Evolutionary conservation across 306 rosid species (phyloP), one percentile per base, ranked within the genome.

Genomic region (Luffa aegyptiaca): DNA sequence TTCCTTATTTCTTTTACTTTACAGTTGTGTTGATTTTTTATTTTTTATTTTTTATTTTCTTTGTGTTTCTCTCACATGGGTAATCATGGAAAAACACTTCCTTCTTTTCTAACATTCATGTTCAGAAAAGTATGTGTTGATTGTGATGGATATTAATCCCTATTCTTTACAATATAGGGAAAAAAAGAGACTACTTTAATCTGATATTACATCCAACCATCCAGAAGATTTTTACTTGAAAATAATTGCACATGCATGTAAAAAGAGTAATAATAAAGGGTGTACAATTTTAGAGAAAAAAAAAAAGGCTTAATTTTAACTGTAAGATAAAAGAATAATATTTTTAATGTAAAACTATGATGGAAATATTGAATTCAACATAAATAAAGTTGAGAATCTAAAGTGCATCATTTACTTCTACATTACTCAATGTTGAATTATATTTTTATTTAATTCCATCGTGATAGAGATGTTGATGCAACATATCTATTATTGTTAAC

Each of bases 11-110:
- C 75, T 69, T 70, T 70, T 11, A 80, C 78, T 73, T 73, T 73
- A 73, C 78, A 73, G 78, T 73, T 73, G 78, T 73, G 78, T 73
- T 51, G 20, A 26, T 71, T 17, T 44, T 46, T n/a, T 8, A 18
- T 44, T 45, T 26, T 26, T 26, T 26, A 26, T 26, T 26, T 5
- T 20, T 8, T 21, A 18, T 44, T 45, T 6, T 16, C 18, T 10
- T 45, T 44, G 36, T 42, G 6, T 71, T 46, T 71, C 20, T 71
- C 77, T 71, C 55, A 71, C 42, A 72, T 72, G 56, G 59, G 58
- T 72, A 72, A 72, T 72, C 78, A 33, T 73, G 31, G 45, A 73
- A 73, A 73, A 73, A 45, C 76, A 45, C 76, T 70, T 66, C 26
- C 73, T 16, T 70, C 56, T 45, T 70, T 69, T 45, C 56, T 70